Evolutionary conservation across 176 grass and related monocot species (phyloP).

Genomic region (Oryza coarctata): DNA sequence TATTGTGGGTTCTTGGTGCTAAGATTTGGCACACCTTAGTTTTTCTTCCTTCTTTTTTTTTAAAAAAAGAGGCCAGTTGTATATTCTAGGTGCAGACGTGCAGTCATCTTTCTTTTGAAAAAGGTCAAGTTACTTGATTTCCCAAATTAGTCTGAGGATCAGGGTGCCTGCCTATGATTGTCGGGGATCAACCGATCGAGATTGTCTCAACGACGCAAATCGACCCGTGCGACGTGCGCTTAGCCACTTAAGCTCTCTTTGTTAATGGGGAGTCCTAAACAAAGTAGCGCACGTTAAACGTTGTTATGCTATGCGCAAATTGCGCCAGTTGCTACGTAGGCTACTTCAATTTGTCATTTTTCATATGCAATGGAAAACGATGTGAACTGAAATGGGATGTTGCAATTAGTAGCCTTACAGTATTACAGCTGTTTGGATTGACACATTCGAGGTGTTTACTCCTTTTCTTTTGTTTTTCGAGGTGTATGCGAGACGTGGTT

Average conservation of each 20-base stretch:
- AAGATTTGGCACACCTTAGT: not conserved
- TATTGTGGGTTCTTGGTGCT: not conserved
- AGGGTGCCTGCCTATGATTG: not conserved
- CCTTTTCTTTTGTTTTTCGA: too few relatives aligned
- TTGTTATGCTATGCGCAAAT: not conserved
- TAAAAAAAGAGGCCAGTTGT: not conserved
- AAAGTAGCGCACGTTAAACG: not conserved
- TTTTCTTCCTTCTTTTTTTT: not conserved
- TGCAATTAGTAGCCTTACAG: not conserved
- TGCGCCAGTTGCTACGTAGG: not conserved
- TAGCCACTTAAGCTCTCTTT: not conserved
- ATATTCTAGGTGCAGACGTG: not conserved
- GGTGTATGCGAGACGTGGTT: too few relatives aligned
- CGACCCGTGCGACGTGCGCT: not conserved
- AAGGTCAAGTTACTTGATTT: not conserved
- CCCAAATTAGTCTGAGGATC: not conserved
- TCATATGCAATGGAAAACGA: not conserved
- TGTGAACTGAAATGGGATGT: not conserved
- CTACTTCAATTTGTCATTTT: not conserved
- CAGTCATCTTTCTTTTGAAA: not conserved
- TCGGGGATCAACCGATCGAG: not conserved
- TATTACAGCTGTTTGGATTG: too few relatives aligned
- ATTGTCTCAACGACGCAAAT: not conserved
- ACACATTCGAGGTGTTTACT: too few relatives aligned
- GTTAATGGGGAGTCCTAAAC: not conserved